Conservation (phyloP, 1,139 yeast species). For the Suhomyces bokatorum region DNA sequence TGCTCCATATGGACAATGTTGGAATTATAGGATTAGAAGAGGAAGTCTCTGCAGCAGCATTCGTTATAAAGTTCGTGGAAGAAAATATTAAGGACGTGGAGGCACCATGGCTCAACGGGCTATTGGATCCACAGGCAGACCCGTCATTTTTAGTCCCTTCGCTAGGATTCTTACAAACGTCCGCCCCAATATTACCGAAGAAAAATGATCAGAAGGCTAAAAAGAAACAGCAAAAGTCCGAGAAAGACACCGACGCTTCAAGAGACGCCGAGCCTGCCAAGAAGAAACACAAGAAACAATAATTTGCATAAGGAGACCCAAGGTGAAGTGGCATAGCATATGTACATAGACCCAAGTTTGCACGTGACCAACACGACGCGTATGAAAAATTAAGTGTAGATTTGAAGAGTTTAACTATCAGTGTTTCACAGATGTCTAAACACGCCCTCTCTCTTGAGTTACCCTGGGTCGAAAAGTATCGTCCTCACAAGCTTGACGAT, state of each 20-base stretch:
- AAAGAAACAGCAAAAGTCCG: conserved; percentile 5
- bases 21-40: conserved; percentile 33
- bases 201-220: conserved; percentile 26
- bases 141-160: conserved; percentile 31
- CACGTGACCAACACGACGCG: conserved; percentile 6
- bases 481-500: conserved; percentile 77
- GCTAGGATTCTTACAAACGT: conserved; percentile 40
- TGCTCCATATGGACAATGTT: conserved; percentile 28
- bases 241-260: background rate
- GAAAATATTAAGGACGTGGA: conserved; percentile 36
- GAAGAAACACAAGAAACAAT: conserved; percentile 1
- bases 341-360: background rate
- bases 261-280: background rate
- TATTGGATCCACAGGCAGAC: conserved; percentile 21
- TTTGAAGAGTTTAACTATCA: background rate
- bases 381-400: background rate
- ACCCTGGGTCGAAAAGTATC: conserved; percentile 90
- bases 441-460: conserved; percentile 37
- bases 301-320: background rate
- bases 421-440: conserved; percentile 18
- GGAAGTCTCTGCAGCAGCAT: conserved; percentile 25
- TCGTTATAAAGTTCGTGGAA: conserved; percentile 34
- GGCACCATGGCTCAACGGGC: conserved; percentile 47
- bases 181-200: conserved; percentile 39
- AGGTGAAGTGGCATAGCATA: no score